Evolutionary conservation across 1,284 basidiomycete genomes (phyloP), one percentile per base, ranked within the genome.

Genomic region (Puccinia polysora): DNA sequence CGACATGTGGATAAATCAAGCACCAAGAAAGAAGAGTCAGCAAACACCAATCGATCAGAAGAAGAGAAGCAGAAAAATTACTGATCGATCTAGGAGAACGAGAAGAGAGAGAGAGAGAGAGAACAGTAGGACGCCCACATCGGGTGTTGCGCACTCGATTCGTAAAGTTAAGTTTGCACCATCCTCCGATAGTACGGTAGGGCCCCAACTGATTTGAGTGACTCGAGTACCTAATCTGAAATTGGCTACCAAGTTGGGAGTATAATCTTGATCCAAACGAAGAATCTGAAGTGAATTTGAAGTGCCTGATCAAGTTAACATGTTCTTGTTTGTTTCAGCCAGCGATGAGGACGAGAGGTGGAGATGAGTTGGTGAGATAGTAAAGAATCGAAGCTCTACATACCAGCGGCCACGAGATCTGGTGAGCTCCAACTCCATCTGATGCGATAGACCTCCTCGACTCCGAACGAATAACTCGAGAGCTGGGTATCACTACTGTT

Each of bases 361-460:
- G 4, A 36, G 25, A 60, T 30, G 6, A 30, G n/a, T n/a, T n/a
- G n/a, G n/a, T 40, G 15, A 8, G 36, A 55, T 25, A 3, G 7
- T n/a, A n/a, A n/a, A n/a, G 30, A 28, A 55, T 55, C 28, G 15
- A 10, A 55, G 20, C 20, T 14, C 4, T 55, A 40, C 43, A n/a
- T 38, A 64, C 62, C 62, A 52, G 49, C 62, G 2, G 62, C 62
- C 7, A 64, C 30, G 28, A 64, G 62, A 52, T 64, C 34, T 2
- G 62, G 62, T 12, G 49, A 64, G 47, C 47, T 64, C 30, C 45
- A 38, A 49, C 62, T 50, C 62, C 62, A 64, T 47, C 52, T 64
- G 62, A 64, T 47, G n/a, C 62, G 62, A 64, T 64, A 52, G 32
- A 64, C 62, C 36, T 64, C 62, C 20, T 64, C 62, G n/a, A 40